Evolutionary conservation across 2,329 filamentous ascomycete genomes (phyloP).

Genomic region (Dothistroma pini): DNA sequence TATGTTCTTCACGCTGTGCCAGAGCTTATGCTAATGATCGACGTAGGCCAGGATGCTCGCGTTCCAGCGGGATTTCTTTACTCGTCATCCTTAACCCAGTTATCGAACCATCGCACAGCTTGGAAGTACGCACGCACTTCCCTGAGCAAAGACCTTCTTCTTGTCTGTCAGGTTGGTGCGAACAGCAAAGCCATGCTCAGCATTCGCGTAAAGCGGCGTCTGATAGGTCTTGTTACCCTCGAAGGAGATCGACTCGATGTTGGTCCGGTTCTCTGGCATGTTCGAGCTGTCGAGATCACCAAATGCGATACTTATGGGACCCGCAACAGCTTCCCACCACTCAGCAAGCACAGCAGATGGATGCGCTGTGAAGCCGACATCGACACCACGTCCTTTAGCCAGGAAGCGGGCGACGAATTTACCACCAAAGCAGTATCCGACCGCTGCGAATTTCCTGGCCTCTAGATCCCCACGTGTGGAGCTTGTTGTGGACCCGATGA

Average conservation of each 20-base stretch:
- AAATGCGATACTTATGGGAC: slow-evolving; percentile 62
- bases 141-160: slow-evolving; percentile 35
- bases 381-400: slow-evolving; percentile 48
- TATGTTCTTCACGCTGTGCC: background rate
- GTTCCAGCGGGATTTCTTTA: background rate
- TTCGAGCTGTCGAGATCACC: slow-evolving; percentile 18
- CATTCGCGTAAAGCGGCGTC: slow-evolving; percentile 32
- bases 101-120: slow-evolving; percentile 36
- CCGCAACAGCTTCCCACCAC: slow-evolving; percentile 63
- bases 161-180: slow-evolving; percentile 29
- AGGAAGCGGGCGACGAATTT: slow-evolving; percentile 69
- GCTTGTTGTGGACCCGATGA: slow-evolving; percentile 40
- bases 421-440: slow-evolving; percentile 73
- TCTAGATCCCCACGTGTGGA: slow-evolving; percentile 52
- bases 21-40: background rate
- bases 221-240: slow-evolving; percentile 34
- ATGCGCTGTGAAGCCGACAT: slow-evolving; percentile 67
- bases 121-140: slow-evolving; percentile 34
- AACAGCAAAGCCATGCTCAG: slow-evolving; percentile 36
- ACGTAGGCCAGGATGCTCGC: background rate
- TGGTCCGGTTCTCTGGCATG: slow-evolving; percentile 22
- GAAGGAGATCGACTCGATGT: slow-evolving; percentile 30
- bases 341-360: slow-evolving; percentile 64
- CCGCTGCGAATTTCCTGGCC: slow-evolving; percentile 58
- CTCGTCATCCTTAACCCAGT: slow-evolving; percentile 29